Percentiles rank a stretch among this genome's conserved stretches.
These are phyloP conservation scores for Thymus quinquecostatus DNA, from an alignment of 257 asterid species.

Conservation along the genomic window DNA sequence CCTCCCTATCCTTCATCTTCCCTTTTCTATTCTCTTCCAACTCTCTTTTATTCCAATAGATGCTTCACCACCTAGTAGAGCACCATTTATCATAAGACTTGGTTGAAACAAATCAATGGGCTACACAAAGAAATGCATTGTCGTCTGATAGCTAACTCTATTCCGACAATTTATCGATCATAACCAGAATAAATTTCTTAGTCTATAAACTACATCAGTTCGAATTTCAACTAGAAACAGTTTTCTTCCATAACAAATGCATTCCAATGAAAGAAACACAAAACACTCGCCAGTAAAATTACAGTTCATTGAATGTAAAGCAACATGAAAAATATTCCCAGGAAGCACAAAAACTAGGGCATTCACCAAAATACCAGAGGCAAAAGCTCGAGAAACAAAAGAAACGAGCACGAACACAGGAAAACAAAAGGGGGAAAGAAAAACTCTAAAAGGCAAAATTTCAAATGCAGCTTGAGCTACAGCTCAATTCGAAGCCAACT, in stretches of 20 bases:
- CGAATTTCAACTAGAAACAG: too few relatives aligned
- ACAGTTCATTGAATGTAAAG: too few relatives aligned
- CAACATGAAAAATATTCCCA: too few relatives aligned
- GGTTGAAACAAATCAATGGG: too few relatives aligned
- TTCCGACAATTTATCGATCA: too few relatives aligned
- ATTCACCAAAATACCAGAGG: neutral
- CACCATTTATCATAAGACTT: neutral
- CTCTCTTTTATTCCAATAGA: slow-evolving; percentile 14
- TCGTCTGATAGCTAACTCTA: too few relatives aligned
- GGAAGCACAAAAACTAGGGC: neutral
- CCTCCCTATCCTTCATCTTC: slow-evolving; percentile 40
- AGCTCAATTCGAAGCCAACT: neutral
- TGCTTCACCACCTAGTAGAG: slow-evolving; percentile 22
- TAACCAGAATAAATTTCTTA: too few relatives aligned
- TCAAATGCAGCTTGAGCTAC: neutral
- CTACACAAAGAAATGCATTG: too few relatives aligned
- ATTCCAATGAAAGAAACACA: neutral
- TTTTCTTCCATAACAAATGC: too few relatives aligned
- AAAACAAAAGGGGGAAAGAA: too few relatives aligned
- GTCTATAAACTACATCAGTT: too few relatives aligned
- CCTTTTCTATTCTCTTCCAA: neutral
- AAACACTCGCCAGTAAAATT: neutral
- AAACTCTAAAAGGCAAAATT: too few relatives aligned
- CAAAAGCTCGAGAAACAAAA: slow-evolving; percentile 8
- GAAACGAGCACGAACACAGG: neutral